Conservation (phyloP, 148 eudicot species). For the Chenopodium berlandieri region DNA sequence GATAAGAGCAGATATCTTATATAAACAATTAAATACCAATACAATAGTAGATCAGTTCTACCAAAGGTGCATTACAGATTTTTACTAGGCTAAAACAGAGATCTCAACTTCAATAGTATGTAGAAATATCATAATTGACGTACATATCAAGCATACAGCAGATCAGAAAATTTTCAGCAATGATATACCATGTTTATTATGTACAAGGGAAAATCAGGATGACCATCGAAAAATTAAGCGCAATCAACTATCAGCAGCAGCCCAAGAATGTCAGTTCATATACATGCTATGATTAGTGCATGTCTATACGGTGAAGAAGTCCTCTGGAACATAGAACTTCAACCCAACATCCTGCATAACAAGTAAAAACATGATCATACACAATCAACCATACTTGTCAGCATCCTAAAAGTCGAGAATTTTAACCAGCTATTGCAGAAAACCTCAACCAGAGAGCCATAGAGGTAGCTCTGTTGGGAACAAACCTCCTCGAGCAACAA, state of each 20-base stretch:
- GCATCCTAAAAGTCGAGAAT: neutral
- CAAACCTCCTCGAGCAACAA: neutral
- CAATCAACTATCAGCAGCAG: neutral
- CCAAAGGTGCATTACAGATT: no score
- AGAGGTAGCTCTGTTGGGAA: neutral
- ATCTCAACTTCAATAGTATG: no score
- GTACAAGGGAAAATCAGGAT: slow-evolving; percentile 5
- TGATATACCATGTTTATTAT: neutral
- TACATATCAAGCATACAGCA: neutral
- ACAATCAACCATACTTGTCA: neutral
- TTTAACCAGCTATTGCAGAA: neutral
- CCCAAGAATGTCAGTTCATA: neutral
- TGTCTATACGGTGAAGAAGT: slow-evolving; percentile 39
- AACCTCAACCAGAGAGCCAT: neutral
- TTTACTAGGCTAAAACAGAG: no score
- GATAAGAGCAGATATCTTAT: no score
- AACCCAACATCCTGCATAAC: slow-evolving; percentile 66
- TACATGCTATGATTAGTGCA: neutral
- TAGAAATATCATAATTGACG: no score
- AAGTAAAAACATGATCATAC: neutral
- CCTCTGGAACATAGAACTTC: slow-evolving; percentile 74
- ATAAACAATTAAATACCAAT: no score
- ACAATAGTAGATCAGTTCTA: no score
- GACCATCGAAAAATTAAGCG: neutral
- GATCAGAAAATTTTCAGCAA: neutral